Conservation (phyloP, 2,329 filamentous ascomycete species). For the Plenodomus lindquistii region DNA sequence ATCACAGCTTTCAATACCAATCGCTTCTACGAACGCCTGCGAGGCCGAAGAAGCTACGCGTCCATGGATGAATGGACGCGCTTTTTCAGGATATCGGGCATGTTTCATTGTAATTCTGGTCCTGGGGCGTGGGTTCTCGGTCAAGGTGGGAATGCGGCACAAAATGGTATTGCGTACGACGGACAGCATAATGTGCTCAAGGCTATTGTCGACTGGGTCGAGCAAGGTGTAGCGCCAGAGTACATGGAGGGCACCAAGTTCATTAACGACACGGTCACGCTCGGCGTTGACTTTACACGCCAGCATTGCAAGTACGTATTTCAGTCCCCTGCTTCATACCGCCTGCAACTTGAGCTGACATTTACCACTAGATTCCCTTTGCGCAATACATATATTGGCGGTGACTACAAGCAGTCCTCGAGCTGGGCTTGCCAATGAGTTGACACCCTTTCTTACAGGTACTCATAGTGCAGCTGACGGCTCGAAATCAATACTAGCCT, state of each 20-base stretch:
- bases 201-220: slow-evolving; percentile 53
- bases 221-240: slow-evolving; percentile 43
- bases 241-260: slow-evolving; percentile 33
- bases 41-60: too few relatives aligned
- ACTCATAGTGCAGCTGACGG: too few relatives aligned
- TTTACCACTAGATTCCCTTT: slow-evolving; percentile 3
- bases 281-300: slow-evolving; percentile 51
- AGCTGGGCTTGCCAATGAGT: slow-evolving; percentile 22
- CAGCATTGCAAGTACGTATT: slow-evolving; percentile 49
- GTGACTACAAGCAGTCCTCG: slow-evolving; percentile 33
- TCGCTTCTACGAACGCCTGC: too few relatives aligned
- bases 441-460: too few relatives aligned
- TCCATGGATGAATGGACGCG: slow-evolving; percentile 47
- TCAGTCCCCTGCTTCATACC: background rate
- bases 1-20: too few relatives aligned
- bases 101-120: slow-evolving; percentile 56
- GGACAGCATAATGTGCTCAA: slow-evolving; percentile 34
- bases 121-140: slow-evolving; percentile 47
- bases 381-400: slow-evolving; percentile 7
- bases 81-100: slow-evolving; percentile 57
- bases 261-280: slow-evolving; percentile 43
- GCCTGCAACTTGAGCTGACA: background rate
- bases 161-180: slow-evolving; percentile 20
- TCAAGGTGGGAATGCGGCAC: slow-evolving; percentile 23
- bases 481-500: too few relatives aligned